A percentile compares a stretch with the other conserved stretches of the same genome.
Conservation (phyloP, 2,329 filamentous ascomycete genomes). For the Sarocladiaceae sp. region DNA sequence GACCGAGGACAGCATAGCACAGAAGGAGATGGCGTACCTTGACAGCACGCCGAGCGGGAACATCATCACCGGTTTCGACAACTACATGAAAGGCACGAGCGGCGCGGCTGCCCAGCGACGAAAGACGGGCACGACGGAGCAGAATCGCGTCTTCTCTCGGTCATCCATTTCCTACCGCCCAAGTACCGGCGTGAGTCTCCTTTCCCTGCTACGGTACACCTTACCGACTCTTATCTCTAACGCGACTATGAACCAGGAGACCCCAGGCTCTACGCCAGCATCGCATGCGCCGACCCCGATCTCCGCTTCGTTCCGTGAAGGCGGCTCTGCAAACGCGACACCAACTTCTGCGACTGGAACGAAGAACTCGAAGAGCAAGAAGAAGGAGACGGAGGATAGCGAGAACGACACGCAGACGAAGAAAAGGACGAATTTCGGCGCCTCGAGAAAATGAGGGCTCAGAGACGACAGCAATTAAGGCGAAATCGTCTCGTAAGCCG, state of each 20-base stretch:
- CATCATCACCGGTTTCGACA: slow-evolving; percentile 96
- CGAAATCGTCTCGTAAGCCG: background rate
- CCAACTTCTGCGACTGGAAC: slow-evolving; percentile 45
- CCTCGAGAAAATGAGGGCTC: slow-evolving; percentile 39
- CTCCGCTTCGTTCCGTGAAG: slow-evolving; percentile 46
- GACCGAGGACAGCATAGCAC: slow-evolving; percentile 73
- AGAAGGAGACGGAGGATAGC: slow-evolving; percentile 45
- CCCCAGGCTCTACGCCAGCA: slow-evolving; percentile 39
- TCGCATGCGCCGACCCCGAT: slow-evolving; percentile 49
- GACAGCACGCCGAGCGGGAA: slow-evolving; percentile 87
- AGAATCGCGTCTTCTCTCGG: slow-evolving; percentile 67
- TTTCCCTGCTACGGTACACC: background rate
- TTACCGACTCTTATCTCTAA: slow-evolving; percentile 7
- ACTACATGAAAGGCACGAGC: slow-evolving; percentile 85
- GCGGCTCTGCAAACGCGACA: slow-evolving; percentile 44
- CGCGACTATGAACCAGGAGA: slow-evolving; percentile 26
- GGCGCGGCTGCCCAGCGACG: slow-evolving; percentile 58
- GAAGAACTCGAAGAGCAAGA: slow-evolving; percentile 50
- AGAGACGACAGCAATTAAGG: background rate
- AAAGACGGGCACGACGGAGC: slow-evolving; percentile 58
- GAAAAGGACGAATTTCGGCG: slow-evolving; percentile 53
- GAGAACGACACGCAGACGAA: slow-evolving; percentile 50
- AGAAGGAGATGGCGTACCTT: slow-evolving; percentile 80
- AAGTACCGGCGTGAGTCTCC: slow-evolving; percentile 24
- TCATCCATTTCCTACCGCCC: slow-evolving; percentile 57